These are phyloP conservation scores for Pyrenochaeta sp. DNA, from an alignment of 2,329 filamentous ascomycete genomes.

Conservation along the genomic window DNA sequence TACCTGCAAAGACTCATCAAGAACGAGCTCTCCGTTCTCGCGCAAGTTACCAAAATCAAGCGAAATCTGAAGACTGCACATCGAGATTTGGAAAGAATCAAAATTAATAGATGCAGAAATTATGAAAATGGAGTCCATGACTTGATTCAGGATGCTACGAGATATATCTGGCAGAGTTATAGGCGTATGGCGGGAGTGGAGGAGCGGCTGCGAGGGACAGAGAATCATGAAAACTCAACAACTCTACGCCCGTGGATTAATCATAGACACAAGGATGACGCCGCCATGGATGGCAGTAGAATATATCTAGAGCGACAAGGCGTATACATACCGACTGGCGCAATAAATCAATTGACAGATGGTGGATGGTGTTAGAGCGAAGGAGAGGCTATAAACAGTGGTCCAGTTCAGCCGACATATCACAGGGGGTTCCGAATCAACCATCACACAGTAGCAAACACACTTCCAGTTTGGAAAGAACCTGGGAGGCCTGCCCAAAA, in stretches of 20 bases:
- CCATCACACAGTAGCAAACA: too few relatives aligned
- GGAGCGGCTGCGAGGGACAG: conserved; percentile 15
- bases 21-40: conserved; percentile 16
- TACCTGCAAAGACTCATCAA: conserved; percentile 24
- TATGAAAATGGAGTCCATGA: conserved; percentile 14
- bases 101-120: conserved; percentile 13
- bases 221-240: conserved; percentile 4
- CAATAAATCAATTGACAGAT: not conserved
- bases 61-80: conserved; percentile 26
- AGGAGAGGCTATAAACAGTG: not conserved
- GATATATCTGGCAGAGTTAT: conserved; percentile 33
- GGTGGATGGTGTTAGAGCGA: not conserved
- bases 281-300: not conserved
- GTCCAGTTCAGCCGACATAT: not conserved
- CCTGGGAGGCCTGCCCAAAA: too few relatives aligned
- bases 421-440: too few relatives aligned
- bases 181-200: conserved; percentile 25
- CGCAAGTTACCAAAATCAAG: conserved; percentile 31
- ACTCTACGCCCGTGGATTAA: not conserved
- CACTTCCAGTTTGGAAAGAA: too few relatives aligned
- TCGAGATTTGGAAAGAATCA: conserved; percentile 30
- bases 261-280: not conserved
- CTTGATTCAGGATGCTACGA: conserved; percentile 17
- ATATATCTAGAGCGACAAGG: not conserved
- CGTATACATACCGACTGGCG: not conserved